phyloP scores from a whole-genome alignment of 139 green algal species.

The Tetradesmus obliquus region DNA sequence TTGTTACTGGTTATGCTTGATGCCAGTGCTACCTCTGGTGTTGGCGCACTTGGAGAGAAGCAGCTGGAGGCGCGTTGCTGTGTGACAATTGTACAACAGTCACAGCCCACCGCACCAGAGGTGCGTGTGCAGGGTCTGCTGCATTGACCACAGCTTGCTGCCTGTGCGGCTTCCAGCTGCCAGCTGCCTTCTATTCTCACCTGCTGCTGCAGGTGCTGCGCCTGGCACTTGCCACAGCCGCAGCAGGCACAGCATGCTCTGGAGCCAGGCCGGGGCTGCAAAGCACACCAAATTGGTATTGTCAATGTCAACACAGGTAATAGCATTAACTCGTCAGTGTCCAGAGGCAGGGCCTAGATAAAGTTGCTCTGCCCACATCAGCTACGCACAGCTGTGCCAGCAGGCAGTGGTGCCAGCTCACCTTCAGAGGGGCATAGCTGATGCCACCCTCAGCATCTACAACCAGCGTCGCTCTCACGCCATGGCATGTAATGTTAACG shows the following conservation, averaged over 20 bases:
- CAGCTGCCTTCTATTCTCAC: background rate
- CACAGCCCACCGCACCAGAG: no score
- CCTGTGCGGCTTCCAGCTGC: background rate
- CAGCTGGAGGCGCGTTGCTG: no score
- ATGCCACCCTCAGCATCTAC: background rate
- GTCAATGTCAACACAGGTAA: background rate
- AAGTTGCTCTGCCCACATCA: no score
- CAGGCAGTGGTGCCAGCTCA: background rate
- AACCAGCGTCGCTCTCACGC: background rate
- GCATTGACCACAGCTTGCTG: background rate
- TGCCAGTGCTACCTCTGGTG: no score
- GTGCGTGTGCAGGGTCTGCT: no score
- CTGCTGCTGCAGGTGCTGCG: constrained; percentile 12
- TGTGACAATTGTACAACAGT: no score
- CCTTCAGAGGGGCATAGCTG: constrained; percentile 11
- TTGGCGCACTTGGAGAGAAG: no score
- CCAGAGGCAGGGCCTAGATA: background rate
- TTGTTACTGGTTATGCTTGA: no score
- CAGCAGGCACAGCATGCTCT: background rate
- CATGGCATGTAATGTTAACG: background rate
- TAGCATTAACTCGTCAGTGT: background rate
- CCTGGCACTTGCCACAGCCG: background rate
- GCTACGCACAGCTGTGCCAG: no score
- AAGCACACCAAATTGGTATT: background rate
- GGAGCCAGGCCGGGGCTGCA: background rate